These are phyloP conservation scores for Galerina sulciceps DNA, from an alignment of 768 basidiomycete species.

Conservation along the genomic window DNA sequence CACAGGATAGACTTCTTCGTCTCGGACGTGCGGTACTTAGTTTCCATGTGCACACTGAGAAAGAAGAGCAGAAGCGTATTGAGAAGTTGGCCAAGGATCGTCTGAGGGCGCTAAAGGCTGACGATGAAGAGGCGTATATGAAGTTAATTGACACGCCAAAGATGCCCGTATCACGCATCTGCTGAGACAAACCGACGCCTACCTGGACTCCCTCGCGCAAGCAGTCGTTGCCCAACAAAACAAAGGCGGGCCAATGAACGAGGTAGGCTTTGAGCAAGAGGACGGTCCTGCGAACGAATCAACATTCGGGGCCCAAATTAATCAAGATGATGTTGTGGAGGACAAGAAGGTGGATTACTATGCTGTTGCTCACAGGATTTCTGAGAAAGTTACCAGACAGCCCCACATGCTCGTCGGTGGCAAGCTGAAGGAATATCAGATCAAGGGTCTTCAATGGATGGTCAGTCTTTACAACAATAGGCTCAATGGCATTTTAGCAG, in stretches of 20 bases:
- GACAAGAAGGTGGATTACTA: constrained; percentile 93
- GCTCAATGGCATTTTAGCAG: constrained; percentile 92
- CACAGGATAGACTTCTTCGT: constrained; percentile 68
- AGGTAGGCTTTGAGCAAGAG: constrained; percentile 60
- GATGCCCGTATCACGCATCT: constrained; percentile 98
- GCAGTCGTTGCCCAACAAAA: constrained; percentile 93
- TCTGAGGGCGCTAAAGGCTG: constrained; percentile 94
- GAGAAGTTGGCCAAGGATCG: constrained; percentile 97
- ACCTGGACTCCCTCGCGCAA: constrained; percentile 93
- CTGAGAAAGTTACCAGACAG: constrained; percentile 81
- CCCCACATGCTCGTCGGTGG: constrained; percentile 82
- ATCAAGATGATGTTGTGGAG: constrained; percentile 61
- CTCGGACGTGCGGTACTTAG: constrained; percentile 80
- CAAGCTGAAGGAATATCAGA: constrained; percentile 91
- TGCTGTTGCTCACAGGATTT: constrained; percentile 90
- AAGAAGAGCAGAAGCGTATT: constrained; percentile 97
- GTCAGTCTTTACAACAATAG: constrained; percentile 96
- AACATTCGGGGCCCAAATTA: constrained; percentile 86
- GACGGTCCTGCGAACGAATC: constrained; percentile 83
- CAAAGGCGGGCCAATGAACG: constrained; percentile 53
- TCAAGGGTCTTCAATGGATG: constrained; percentile 98
- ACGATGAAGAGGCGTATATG: constrained; percentile 99
- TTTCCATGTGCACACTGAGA: constrained; percentile 91
- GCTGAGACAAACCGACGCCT: constrained; percentile 90
- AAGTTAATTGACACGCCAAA: constrained; percentile 99